These are phyloP conservation scores for Fabrea salina DNA, from an alignment of 169 alveolate species.

Conservation along the genomic window DNA sequence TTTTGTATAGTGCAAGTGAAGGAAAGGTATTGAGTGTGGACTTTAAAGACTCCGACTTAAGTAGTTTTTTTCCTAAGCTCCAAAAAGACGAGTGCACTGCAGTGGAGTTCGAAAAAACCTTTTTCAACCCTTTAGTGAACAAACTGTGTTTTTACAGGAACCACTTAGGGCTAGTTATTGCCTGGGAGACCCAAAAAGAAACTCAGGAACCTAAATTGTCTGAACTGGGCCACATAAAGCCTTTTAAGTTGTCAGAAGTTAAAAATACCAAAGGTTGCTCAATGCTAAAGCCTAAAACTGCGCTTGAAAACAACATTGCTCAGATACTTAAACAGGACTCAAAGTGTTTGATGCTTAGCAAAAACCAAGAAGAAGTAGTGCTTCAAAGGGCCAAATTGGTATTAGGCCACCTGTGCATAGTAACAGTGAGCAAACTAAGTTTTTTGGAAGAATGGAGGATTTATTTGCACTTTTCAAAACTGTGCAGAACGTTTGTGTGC, in stretches of 20 bases:
- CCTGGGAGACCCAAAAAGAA: background rate
- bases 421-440: background rate
- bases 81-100: background rate
- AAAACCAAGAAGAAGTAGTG: background rate
- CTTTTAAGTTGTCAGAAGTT: slow-evolving; percentile 1
- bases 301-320: background rate
- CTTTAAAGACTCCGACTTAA: background rate
- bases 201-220: background rate
- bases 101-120: background rate
- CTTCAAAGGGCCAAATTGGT: slow-evolving; percentile 8
- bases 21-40: background rate
- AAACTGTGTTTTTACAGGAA: background rate
- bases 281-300: background rate
- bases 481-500: background rate
- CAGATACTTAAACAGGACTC: background rate
- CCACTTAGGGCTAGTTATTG: background rate
- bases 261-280: background rate
- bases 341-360: background rate
- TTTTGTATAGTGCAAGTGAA: background rate
- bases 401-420: background rate
- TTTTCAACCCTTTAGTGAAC: background rate
- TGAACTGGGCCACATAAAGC: background rate
- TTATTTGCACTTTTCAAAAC: background rate
- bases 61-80: background rate
- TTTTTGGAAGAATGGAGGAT: slow-evolving; percentile 20